Conservation (phyloP, 768 basidiomycete species). For the Pholiota conissans region DNA sequence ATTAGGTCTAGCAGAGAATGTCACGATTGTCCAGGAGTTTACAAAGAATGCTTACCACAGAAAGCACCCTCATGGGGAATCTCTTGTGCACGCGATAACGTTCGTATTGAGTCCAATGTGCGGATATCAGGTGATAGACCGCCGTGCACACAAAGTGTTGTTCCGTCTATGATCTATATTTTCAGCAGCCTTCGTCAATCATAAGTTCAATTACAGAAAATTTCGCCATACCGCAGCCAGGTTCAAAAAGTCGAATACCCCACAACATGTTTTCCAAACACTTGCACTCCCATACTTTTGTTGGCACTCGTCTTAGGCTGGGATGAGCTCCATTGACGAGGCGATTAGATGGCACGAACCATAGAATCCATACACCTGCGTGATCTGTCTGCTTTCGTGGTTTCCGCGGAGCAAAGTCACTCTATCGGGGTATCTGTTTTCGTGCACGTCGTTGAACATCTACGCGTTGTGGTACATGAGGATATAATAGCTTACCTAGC, state of each 20-base stretch:
- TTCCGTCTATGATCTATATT: slow-evolving; percentile 89
- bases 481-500: slow-evolving; percentile 58
- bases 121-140: slow-evolving; percentile 95
- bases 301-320: slow-evolving; percentile 83
- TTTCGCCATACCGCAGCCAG: slow-evolving; percentile 75
- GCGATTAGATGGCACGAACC: slow-evolving; percentile 47
- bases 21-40: not conserved
- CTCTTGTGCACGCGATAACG: slow-evolving; percentile 92
- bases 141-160: slow-evolving; percentile 92
- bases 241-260: slow-evolving; percentile 94
- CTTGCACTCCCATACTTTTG: slow-evolving; percentile 95
- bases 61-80: slow-evolving; percentile 99
- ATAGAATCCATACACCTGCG: slow-evolving; percentile 98
- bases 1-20: slow-evolving; percentile 70
- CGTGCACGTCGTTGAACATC: slow-evolving; percentile 3
- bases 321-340: not conserved
- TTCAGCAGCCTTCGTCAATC: not conserved
- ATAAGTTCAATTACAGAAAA: not conserved
- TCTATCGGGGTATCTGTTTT: slow-evolving; percentile 81
- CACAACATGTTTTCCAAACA: slow-evolving; percentile 97
- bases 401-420: slow-evolving; percentile 93
- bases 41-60: slow-evolving; percentile 57
- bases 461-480: not conserved
- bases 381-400: slow-evolving; percentile 97
- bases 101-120: slow-evolving; percentile 92